Evolutionary conservation across 2,329 filamentous ascomycete species (phyloP), one percentile per base, ranked within the genome.

Genomic region (Stagonosporopsis vannaccii): DNA sequence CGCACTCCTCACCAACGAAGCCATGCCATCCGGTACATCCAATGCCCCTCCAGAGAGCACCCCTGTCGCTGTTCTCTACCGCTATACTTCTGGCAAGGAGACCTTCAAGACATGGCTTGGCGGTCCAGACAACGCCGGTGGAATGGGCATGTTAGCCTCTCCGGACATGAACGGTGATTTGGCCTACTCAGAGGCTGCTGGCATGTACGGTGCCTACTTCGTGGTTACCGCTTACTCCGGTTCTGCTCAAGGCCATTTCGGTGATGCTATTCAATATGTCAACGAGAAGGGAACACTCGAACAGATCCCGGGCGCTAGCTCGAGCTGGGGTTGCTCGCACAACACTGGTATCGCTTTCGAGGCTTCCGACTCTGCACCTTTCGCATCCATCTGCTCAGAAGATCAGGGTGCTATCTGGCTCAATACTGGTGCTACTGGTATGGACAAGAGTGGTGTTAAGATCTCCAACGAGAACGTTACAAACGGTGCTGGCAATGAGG

Each of bases 271-370:
- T 32, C 74, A 82, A 62, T 84, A 84, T 51, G 78, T 84, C 25
- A 71, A 74, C 32, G 71, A 78, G 12, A 64, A 77, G 17, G 85
- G 85, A 12, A 79, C 76, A 7, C 71, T 87, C 3, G 73, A 82
- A 61, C 76, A 72, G 11, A 85, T 86, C 56, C 44, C 70, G 1
- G 84, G 83, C 1, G 83, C 85, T 2, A 81, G 80, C 39, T 84
- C 81, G 52, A 77, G 79, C 13, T 87, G 84, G 80, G 85, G 85
- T 17, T 88, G 85, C 77, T 85, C 81, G 6, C 85, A 87, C 78
- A 88, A 88, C 75, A 87, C 85, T 1, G 85, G 85, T 52, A 87
- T 88, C 51, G 85, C 84, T 6, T 82, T 88, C 50, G 85, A 87
- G 68, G 84, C 81, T 17, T 84, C 85, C 19, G 84, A 86, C 45